Base-by-base conservation (phyloP, 2,329 filamentous ascomycete genomes). In the Emergomyces africanus region DNA sequence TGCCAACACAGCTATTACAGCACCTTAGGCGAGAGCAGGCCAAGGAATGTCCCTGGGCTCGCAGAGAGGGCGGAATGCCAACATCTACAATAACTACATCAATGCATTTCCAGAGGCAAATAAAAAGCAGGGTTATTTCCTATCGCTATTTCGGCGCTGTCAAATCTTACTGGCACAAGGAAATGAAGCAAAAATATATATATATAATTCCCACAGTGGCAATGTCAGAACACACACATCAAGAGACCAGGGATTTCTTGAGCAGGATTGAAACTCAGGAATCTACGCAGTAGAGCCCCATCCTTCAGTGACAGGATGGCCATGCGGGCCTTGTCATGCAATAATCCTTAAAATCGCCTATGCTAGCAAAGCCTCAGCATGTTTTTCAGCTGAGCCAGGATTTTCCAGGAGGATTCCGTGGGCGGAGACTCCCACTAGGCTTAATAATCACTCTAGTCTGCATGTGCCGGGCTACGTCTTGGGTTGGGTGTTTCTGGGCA, bases 341-440 rank as follows among this genome's bases (percentile, higher is more conserved):
- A 37, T 15, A 39, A 20, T n/a, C n/a, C 50, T 54, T 37, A 35
- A 39, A 33, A 39, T 35, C 12, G 23, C 50, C 10, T 54, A 54
- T n/a, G 10, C 44, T 28, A 28, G 23, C 20, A 5, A n/a, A 25
- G 15, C 20, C 33, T 9, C n/a, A 39, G 12, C 1, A 8, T 25
- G 5, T 15, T 54, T 53, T 54, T 54, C 50, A 54, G 50, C 50
- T 54, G 33, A 54, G 30, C 50, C 50, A 54, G 33, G 50, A 54
- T 37, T 23, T n/a, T 9, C 18, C 28, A 9, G 1, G 25, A 6
- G 3, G 30, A 51, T 35, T 4, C 30, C 8, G n/a, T 20, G 14
- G n/a, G 20, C 50, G 9, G 50, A 54, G 50, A 8, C 33, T 18
- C 2, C 4, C 44, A 37, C 18, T n/a, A 39, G n/a, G 20, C 50